A percentile compares a stretch with the other conserved stretches of the same genome.
These are phyloP conservation scores for Blastomyces emzantsi DNA, from an alignment of 2,329 filamentous ascomycete species.

Conservation along the genomic window DNA sequence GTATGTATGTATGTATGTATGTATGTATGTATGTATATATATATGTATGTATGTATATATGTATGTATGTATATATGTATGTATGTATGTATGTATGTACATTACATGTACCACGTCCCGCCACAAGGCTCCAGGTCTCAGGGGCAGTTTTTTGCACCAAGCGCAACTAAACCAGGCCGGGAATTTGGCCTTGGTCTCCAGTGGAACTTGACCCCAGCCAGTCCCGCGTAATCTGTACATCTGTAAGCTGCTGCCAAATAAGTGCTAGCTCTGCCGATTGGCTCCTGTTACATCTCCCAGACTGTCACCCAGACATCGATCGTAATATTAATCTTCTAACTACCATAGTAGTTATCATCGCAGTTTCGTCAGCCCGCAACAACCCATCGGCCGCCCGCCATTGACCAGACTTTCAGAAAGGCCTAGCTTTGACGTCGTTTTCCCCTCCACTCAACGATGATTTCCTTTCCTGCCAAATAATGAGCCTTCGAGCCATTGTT, in stretches of 20 bases:
- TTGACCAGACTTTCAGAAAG: neutral
- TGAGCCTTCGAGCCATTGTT: neutral
- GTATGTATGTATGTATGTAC: no score
- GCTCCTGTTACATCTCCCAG: neutral
- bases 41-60: no score
- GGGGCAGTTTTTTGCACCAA: neutral
- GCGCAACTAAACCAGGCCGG: neutral
- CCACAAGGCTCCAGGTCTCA: neutral
- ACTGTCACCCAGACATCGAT: neutral
- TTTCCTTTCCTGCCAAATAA: neutral
- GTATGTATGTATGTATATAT: no score
- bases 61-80: no score
- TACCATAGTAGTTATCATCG: no score
- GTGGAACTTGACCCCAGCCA: no score
- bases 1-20: no score
- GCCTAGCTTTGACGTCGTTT: neutral
- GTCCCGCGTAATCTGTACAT: no score
- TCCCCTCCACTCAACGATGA: neutral
- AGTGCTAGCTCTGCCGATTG: neutral
- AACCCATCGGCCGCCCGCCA: neutral
- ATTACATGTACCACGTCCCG: no score
- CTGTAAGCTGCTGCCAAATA: neutral
- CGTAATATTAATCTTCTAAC: neutral
- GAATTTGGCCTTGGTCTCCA: neutral
- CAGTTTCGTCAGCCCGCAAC: neutral